Percentiles rank a stretch among this genome's conserved stretches.
Conservation (phyloP, 495 filamentous ascomycete genomes). For the Thozetella sp. region DNA sequence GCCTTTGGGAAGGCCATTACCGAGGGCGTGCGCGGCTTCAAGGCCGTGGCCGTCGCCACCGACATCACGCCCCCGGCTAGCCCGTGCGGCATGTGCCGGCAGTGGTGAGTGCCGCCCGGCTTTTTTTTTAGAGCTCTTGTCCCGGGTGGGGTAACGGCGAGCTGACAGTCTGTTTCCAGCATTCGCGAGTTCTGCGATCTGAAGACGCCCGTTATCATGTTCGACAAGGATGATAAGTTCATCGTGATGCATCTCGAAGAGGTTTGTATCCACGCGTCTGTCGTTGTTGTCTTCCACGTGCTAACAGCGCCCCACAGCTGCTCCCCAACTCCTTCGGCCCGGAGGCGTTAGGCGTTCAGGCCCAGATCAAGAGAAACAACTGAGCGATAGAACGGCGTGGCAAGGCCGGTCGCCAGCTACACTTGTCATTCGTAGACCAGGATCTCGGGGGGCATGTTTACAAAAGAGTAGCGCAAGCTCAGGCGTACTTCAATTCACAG, state of each 20-base stretch:
- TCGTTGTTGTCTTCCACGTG: conserved; percentile 4
- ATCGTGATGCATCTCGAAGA: conserved; percentile 73
- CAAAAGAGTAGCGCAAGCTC: background rate
- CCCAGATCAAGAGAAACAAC: conserved; percentile 4
- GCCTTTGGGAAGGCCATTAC: conserved; percentile 80
- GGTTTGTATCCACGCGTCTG: conserved; percentile 43
- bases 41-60: conserved; percentile 84
- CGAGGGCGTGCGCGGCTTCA: conserved; percentile 70
- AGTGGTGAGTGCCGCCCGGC: conserved; percentile 50
- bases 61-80: conserved; percentile 74
- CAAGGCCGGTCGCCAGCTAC: no score
- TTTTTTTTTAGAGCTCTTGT: background rate
- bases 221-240: conserved; percentile 71
- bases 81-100: conserved; percentile 73
- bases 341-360: conserved; percentile 7
- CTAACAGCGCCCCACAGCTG: background rate
- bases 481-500: background rate
- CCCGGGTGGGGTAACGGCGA: background rate
- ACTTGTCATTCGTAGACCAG: no score
- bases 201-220: conserved; percentile 85
- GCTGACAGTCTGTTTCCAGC: conserved; percentile 33
- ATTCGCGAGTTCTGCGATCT: conserved; percentile 78
- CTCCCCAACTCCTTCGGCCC: conserved; percentile 18
- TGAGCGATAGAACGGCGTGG: no score
- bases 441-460: background rate